Conservation (phyloP, 2,329 filamentous ascomycete species). For the Epichloe typhina region DNA sequence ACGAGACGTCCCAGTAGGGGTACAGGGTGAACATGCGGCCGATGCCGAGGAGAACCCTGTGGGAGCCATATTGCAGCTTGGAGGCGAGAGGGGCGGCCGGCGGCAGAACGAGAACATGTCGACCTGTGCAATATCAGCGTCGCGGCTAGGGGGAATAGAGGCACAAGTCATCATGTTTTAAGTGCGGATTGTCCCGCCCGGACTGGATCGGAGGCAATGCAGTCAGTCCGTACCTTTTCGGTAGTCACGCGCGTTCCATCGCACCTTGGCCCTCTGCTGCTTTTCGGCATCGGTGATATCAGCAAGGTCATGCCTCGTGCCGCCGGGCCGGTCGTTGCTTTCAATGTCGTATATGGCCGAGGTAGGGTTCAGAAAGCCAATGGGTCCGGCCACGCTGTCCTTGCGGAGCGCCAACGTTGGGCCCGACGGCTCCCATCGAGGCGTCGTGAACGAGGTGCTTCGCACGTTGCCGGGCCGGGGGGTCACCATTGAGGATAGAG, state of each 20-base stretch:
- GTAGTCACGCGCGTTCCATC: conserved; percentile 9
- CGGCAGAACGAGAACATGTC: conserved; percentile 7
- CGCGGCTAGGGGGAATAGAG: too few species aligned
- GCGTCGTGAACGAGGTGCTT: conserved; percentile 5
- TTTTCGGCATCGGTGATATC: conserved; percentile 1
- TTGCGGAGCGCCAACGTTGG: conserved; percentile 8
- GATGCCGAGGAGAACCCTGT: conserved; percentile 6
- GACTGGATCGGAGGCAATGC: not conserved
- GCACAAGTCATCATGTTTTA: not conserved
- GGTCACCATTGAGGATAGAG: not conserved
- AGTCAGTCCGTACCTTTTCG: conserved; percentile 3
- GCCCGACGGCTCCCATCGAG: conserved; percentile 6
- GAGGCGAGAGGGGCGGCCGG: conserved; percentile 7
- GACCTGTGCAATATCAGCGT: not conserved
- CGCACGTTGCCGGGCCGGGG: not conserved
- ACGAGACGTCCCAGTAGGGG: conserved; percentile 13
- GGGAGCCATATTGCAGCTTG: conserved; percentile 2
- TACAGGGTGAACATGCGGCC: conserved; percentile 10
- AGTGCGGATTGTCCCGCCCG: not conserved
- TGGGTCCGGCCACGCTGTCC: conserved; percentile 6
- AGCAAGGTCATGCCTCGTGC: not conserved
- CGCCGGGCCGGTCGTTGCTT: not conserved
- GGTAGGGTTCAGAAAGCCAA: conserved; percentile 9
- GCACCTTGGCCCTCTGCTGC: conserved; percentile 5
- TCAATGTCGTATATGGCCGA: conserved; percentile 8